Evolutionary conservation across 306 rosid genomes (phyloP), one percentile per base, ranked within the genome.

Genomic region (Begonia peltatifolia): DNA sequence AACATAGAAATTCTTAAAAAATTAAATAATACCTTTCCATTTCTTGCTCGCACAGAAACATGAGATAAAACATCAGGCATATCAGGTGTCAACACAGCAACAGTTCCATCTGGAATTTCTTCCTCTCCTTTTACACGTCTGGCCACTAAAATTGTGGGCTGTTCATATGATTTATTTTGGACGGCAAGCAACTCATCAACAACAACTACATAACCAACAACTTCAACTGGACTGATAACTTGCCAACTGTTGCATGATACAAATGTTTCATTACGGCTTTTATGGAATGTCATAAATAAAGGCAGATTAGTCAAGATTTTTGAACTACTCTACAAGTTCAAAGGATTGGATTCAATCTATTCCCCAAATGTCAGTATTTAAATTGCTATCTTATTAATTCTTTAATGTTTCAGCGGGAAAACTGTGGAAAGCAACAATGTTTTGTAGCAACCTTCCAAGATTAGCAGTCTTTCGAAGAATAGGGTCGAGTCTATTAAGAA

Each of bases 1-100:
- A 30, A 6, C 0, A 30, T 30, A 30, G 9, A 30, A 30, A 7
- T 5, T 30, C 7, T 30, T 30, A 30, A 30, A 3, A 30, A 4
- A 30, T 30, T 30, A 52, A 47, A 35, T 41, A 55, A 54, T 76
- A 78, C 97, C 95, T 79, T 90, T 70, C 94, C 74, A 66, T 90
- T 90, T 86, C 99, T 83, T 58, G 99, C 95, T 76, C 99, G 80
- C n/a, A 90, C 99, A 54, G 99, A 90, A 60, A 90, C 99, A 78
- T 90, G 99, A 64, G 99, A 90, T 54, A 90, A 73, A 62, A 90
- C 94, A 66, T 90, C 99, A 6, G 99, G 99, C 99, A 90, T 90
- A 65, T 90, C 99, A 57, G 95, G 99, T 41, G 95, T 90, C 66
- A 90, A 72, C 70, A 90, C 92, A 71, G 99, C 99, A 67, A 90